A percentile compares a stretch with the other conserved stretches of the same genome.
Evolutionary conservation across 2,329 filamentous ascomycete species (phyloP).

Genomic region (Tolypocladium inflatum): DNA sequence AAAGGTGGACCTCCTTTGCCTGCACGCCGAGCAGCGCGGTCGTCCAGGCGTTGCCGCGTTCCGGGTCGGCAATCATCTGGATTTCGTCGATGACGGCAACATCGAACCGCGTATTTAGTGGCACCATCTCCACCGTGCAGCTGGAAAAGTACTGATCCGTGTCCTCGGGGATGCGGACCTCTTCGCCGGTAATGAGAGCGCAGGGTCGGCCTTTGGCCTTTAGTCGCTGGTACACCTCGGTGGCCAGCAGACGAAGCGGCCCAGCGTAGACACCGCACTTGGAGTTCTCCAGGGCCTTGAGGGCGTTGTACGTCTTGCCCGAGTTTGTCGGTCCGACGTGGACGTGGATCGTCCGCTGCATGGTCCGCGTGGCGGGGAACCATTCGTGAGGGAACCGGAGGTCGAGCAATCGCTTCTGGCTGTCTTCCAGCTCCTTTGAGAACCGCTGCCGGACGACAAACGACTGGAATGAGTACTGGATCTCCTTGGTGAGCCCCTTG

Average conservation of each 20-base stretch:
- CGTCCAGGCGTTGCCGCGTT: conserved; percentile 92
- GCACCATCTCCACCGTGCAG: conserved; percentile 88
- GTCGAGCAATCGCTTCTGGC: conserved; percentile 63
- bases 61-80: conserved; percentile 79
- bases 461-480: conserved; percentile 61
- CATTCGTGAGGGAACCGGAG: conserved; percentile 85
- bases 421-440: conserved; percentile 43
- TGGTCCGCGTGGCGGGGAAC: conserved; percentile 73
- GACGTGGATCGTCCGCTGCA: conserved; percentile 78
- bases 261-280: conserved; percentile 81
- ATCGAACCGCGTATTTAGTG: conserved; percentile 51
- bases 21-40: conserved; percentile 78
- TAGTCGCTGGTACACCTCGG: conserved; percentile 89
- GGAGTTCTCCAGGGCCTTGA: conserved; percentile 72
- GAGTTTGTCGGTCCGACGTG: conserved; percentile 97
- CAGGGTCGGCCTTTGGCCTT: conserved; percentile 67
- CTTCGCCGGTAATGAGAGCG: conserved; percentile 83
- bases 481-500: conserved; percentile 40
- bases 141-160: conserved; percentile 56
- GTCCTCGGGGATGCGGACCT: conserved; percentile 60
- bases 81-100: conserved; percentile 98
- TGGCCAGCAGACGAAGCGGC: conserved; percentile 77
- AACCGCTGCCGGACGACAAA: conserved; percentile 50
- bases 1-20: conserved; percentile 85
- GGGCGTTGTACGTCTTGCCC: conserved; percentile 91